phyloP scores from a whole-genome alignment of 768 basidiomycete species.

The Phanerodontia chrysosporium region DNA sequence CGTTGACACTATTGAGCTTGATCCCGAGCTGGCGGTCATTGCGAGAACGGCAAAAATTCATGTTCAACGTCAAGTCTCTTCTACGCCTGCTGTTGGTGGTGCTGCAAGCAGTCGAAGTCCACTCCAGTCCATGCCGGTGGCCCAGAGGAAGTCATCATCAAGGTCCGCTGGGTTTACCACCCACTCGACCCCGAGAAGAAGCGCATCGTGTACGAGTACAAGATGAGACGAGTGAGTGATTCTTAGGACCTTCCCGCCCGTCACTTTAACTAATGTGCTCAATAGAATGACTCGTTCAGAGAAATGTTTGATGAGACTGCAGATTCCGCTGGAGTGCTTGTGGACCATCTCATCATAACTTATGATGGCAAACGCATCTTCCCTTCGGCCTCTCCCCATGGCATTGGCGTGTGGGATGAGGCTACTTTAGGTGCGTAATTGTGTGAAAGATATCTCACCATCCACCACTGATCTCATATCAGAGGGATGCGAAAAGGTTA shows the following conservation, averaged over 20 bases:
- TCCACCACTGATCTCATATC: background rate
- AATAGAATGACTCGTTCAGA: constrained; percentile 61
- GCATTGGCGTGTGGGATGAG: constrained; percentile 63
- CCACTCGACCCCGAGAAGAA: constrained; percentile 43
- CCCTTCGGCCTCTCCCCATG: constrained; percentile 62
- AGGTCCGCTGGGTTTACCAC: constrained; percentile 64
- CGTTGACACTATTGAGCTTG: constrained; percentile 44
- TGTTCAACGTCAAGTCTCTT: constrained; percentile 21
- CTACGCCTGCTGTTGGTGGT: constrained; percentile 8
- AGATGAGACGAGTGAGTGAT: constrained; percentile 32
- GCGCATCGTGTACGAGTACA: constrained; percentile 51
- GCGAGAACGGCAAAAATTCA: constrained; percentile 36
- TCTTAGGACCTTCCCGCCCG: background rate
- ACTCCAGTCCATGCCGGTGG: constrained; percentile 28
- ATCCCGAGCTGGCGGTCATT: constrained; percentile 62
- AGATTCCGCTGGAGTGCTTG: constrained; percentile 50
- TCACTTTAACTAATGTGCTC: background rate
- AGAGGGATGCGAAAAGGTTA: constrained; percentile 66
- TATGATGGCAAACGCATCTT: constrained; percentile 62
- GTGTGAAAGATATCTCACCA: background rate
- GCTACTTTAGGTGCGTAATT: constrained; percentile 53
- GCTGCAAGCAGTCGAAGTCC: constrained; percentile 10
- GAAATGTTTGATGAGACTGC: constrained; percentile 63
- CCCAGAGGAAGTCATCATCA: constrained; percentile 41
- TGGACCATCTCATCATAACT: constrained; percentile 53